phyloP scores from a whole-genome alignment of 192 early-diverging fungal genomes.

The Gryganskiella cystojenkinii region DNA sequence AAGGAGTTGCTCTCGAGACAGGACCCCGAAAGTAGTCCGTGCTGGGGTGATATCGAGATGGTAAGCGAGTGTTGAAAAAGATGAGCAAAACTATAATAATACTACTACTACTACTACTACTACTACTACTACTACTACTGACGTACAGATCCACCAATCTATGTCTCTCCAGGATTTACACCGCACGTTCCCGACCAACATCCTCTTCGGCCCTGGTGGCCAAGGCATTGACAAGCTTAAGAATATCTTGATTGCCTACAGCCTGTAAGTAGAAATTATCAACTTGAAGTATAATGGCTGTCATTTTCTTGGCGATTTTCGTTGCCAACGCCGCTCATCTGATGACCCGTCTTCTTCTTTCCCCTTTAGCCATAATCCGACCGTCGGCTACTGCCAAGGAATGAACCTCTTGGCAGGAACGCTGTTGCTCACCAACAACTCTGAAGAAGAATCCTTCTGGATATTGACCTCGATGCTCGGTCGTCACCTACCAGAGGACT shows the following conservation, averaged over 20 bases:
- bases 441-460: conserved; percentile 56
- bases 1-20: conserved; percentile 29
- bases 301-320: too few species aligned
- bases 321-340: too few species aligned
- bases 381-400: conserved; percentile 67
- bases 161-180: conserved; percentile 29
- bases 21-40: conserved; percentile 24
- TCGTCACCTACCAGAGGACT: conserved; percentile 57
- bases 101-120: too few species aligned
- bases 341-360: neutral
- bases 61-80: too few species aligned
- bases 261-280: conserved; percentile 33
- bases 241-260: conserved; percentile 48
- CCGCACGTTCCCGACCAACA: conserved; percentile 48
- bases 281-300: too few species aligned
- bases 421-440: conserved; percentile 58
- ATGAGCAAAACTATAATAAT: too few species aligned
- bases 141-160: neutral
- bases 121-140: neutral
- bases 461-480: conserved; percentile 59
- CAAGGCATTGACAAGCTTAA: conserved; percentile 49
- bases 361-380: conserved; percentile 42
- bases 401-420: conserved; percentile 67
- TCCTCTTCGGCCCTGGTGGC: conserved; percentile 47
- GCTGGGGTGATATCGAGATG: conserved; percentile 50